A percentile compares a stretch with the other conserved stretches of the same genome.
Conservation (phyloP, 148 eudicot species). For the Hydrangea macrophylla region DNA sequence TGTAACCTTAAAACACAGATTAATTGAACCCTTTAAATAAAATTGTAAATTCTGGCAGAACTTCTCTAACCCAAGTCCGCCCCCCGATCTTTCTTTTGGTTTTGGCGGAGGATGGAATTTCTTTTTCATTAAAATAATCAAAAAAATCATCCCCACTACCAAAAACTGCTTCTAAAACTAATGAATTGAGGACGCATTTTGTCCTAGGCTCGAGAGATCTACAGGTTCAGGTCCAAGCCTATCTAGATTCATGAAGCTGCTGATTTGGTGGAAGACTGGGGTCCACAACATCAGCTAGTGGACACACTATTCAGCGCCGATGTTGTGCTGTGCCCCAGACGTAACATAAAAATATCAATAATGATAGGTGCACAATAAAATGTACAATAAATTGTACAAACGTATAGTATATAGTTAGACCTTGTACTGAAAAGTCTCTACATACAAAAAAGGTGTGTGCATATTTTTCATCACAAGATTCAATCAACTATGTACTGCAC, state of each 20-base stretch:
- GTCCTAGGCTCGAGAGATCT: not conserved
- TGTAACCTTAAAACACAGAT: no score
- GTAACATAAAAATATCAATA: no score
- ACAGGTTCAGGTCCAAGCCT: not conserved
- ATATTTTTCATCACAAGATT: no score
- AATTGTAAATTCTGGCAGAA: no score
- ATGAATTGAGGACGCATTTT: not conserved
- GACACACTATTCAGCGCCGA: not conserved
- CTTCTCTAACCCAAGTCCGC: not conserved
- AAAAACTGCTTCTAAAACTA: no score
- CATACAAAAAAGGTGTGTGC: no score
- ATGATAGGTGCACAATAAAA: no score
- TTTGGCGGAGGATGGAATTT: not conserved
- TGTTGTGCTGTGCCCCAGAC: not conserved
- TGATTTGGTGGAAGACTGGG: not conserved
- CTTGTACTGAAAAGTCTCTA: no score
- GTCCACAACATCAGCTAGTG: not conserved
- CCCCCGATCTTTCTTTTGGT: not conserved
- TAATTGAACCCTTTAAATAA: no score
- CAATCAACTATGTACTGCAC: no score
- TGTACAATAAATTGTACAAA: no score
- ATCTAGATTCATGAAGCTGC: not conserved
- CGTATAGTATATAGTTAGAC: no score
- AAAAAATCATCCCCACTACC: not conserved
- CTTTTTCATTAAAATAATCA: not conserved